phyloP scores from a whole-genome alignment of 768 basidiomycete genomes.

The Trametes cingulata region DNA sequence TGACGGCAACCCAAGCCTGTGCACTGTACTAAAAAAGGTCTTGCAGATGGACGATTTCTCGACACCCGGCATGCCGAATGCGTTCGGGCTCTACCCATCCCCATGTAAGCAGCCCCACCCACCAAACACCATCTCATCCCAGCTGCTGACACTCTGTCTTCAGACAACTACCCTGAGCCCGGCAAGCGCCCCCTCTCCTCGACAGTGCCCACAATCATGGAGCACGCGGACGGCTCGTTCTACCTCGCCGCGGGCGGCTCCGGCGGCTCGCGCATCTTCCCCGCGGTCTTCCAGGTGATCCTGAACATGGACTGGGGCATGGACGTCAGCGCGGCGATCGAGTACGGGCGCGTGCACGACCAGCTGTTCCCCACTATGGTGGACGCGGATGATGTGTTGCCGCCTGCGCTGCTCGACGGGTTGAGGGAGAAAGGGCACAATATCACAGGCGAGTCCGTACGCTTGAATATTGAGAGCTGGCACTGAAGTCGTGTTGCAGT shows the following conservation, averaged over 20 bases:
- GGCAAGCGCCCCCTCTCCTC: conserved; percentile 92
- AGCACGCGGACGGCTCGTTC: conserved; percentile 71
- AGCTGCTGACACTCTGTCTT: background rate
- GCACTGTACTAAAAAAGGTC: too few relatives aligned
- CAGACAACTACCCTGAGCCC: conserved; percentile 87
- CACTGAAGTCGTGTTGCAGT: conserved; percentile 37
- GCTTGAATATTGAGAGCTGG: background rate
- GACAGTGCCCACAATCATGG: conserved; percentile 77
- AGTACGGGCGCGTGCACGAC: conserved; percentile 80
- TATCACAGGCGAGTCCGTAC: conserved; percentile 50
- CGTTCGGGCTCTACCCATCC: conserved; percentile 79
- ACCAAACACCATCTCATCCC: background rate
- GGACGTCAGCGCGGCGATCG: conserved; percentile 80
- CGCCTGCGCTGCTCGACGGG: conserved; percentile 52
- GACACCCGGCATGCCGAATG: conserved; percentile 79
- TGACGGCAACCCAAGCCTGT: too few relatives aligned
- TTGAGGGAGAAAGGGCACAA: conserved; percentile 70
- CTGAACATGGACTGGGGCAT: conserved; percentile 81
- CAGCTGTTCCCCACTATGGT: conserved; percentile 73
- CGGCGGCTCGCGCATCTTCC: conserved; percentile 86
- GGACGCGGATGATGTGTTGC: conserved; percentile 65
- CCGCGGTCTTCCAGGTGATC: conserved; percentile 75
- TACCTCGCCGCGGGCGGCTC: conserved; percentile 79
- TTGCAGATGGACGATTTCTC: conserved; percentile 96
- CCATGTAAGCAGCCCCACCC: conserved; percentile 58